A percentile compares a stretch with the other conserved stretches of the same genome.
Evolutionary conservation across 163 green algal genomes (phyloP).

Genomic region (Chloromonas sp.): DNA sequence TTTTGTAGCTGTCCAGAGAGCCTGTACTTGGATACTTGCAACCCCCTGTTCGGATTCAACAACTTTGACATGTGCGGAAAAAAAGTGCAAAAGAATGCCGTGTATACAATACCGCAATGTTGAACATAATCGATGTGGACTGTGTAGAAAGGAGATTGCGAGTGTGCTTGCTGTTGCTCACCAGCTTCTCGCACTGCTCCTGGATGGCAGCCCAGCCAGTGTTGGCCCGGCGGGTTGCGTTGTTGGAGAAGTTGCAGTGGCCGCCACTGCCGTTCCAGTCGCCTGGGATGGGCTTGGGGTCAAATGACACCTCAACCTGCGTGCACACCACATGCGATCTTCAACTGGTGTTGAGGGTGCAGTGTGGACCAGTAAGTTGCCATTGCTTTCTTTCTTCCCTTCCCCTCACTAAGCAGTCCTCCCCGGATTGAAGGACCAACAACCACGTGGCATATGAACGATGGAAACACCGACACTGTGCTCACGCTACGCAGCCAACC

Average conservation of each 20-base stretch:
- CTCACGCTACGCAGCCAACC: no score
- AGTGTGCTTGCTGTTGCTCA: conserved; percentile 16
- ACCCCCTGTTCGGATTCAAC: background rate
- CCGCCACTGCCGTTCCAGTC: conserved; percentile 96
- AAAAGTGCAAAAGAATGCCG: background rate
- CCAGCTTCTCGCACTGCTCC: conserved; percentile 90
- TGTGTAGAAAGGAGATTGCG: no score
- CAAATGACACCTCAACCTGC: conserved; percentile 67
- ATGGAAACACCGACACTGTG: no score
- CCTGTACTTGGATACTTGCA: background rate
- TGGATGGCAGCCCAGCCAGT: conserved; percentile 89
- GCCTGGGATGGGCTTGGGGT: conserved; percentile 98
- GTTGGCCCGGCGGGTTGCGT: conserved; percentile 67
- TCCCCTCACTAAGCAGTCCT: no score
- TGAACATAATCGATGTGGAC: no score
- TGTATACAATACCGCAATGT: no score
- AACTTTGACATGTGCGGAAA: background rate
- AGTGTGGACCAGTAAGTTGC: no score
- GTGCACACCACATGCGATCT: background rate
- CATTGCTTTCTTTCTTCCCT: no score
- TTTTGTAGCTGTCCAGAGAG: no score
- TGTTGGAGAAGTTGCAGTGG: conserved; percentile 96
- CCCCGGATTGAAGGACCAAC: no score
- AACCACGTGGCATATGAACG: no score
- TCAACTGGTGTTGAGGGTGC: no score